phyloP scores from a whole-genome alignment of 805 yeast genomes.

The Spathaspora sp. region DNA sequence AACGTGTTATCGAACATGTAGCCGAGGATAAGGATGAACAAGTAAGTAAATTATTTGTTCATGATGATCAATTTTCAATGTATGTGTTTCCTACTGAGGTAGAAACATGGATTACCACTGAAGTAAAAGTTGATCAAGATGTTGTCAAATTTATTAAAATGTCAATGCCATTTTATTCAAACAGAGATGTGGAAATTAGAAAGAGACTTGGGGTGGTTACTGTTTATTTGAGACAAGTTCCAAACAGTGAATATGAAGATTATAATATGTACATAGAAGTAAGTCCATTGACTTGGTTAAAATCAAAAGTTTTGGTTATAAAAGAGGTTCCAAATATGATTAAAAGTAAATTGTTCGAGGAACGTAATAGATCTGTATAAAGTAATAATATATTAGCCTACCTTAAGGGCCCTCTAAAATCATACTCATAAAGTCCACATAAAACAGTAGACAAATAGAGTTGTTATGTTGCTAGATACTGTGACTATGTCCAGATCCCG shows the following conservation, averaged over 20 bases:
- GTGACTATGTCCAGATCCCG: too few relatives aligned
- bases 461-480: too few relatives aligned
- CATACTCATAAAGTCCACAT: too few relatives aligned
- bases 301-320: constrained; percentile 1
- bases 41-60: background rate
- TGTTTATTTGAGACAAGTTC: constrained; percentile 24
- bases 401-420: background rate
- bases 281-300: constrained; percentile 11
- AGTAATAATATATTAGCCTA: background rate
- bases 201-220: constrained; percentile 30
- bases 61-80: constrained; percentile 30
- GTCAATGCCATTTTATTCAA: constrained; percentile 27
- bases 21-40: constrained; percentile 16
- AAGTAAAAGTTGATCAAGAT: constrained; percentile 11
- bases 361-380: background rate
- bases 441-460: too few relatives aligned
- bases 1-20: constrained; percentile 24
- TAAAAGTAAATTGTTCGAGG: constrained; percentile 8
- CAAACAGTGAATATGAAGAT: constrained; percentile 5
- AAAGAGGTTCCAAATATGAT: constrained; percentile 7
- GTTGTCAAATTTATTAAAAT: constrained; percentile 26
- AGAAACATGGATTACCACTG: constrained; percentile 21
- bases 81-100: constrained; percentile 17
- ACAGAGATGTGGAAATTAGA: constrained; percentile 14
- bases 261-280: constrained; percentile 15